A percentile compares a stretch with the other conserved stretches of the same genome.
Evolutionary conservation across 192 early-diverging fungal species (phyloP).

Genomic region (Borealophlyctis nickersoniae): DNA sequence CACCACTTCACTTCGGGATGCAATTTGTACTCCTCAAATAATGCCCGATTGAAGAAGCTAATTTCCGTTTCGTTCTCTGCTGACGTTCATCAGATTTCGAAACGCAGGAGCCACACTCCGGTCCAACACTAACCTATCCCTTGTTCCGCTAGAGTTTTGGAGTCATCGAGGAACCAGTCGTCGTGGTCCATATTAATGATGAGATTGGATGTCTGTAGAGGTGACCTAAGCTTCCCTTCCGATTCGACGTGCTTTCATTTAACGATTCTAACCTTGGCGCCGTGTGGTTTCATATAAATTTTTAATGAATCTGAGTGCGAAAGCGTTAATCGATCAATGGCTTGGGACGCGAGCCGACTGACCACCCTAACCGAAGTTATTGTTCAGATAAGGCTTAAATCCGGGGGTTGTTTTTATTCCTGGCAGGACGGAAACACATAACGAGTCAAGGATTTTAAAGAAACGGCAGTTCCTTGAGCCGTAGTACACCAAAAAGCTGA

Average conservation of each 20-base stretch:
- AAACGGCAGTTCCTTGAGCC: too few species aligned
- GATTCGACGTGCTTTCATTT: too few species aligned
- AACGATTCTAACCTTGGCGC: slow-evolving; percentile 55
- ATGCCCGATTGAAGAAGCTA: slow-evolving; percentile 69
- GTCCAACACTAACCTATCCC: slow-evolving; percentile 57
- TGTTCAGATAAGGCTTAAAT: slow-evolving; percentile 66
- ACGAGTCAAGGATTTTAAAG: too few species aligned
- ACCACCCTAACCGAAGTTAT: slow-evolving; percentile 59
- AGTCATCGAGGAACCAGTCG: slow-evolving; percentile 58
- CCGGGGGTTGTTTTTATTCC: slow-evolving; percentile 60
- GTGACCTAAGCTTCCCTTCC: too few species aligned
- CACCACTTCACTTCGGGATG: slow-evolving; percentile 84
- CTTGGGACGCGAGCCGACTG: neutral
- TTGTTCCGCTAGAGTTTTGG: slow-evolving; percentile 47
- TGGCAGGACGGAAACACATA: slow-evolving; percentile 32
- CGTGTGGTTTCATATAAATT: slow-evolving; percentile 70
- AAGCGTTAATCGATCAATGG: too few species aligned
- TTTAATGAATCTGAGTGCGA: slow-evolving; percentile 62
- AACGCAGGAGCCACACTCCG: neutral
- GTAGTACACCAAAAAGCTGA: too few species aligned
- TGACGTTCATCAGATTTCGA: slow-evolving; percentile 19
- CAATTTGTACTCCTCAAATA: slow-evolving; percentile 68
- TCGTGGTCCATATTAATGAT: slow-evolving; percentile 84
- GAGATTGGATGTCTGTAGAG: slow-evolving; percentile 70
- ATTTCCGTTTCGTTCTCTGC: slow-evolving; percentile 78